Evolutionary conservation across 2,329 filamentous ascomycete species (phyloP), one percentile per base, ranked within the genome.

Genomic region (Aspergillus sp.): DNA sequence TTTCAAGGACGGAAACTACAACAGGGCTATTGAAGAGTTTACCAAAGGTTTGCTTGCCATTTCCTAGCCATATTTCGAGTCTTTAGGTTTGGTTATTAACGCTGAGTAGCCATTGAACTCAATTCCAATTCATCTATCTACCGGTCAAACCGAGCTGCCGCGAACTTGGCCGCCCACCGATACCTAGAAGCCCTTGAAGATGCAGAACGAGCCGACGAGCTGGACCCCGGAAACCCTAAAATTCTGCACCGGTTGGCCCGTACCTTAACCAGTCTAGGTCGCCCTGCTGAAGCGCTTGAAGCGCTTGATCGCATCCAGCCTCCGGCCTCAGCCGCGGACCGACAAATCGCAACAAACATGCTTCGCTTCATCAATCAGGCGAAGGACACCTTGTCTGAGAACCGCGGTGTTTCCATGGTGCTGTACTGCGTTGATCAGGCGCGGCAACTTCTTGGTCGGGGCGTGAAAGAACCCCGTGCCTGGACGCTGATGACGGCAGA

Each of bases 401-500:
- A 91, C 48, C 90, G 88, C 1, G 87, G 90, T 48, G 91, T 91
- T 45, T 96, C 92, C 23, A 95, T 98, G 93, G 91, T 90, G 15
- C 81, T 96, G 53, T 91, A 95, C 75, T 93, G 92, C 9, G 83
- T 99, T 41, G 93, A 98, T 67, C 89, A 95, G 77, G 95, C 95
- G 8, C 91, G 95, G 72, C 88, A 88, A 69, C 84, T 88, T 3
- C 83, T 99, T 4, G 93, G 91, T 11, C 68, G 80, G 11, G 84
- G 86, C n/a, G 91, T 91, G 21, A 82, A 84, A 67, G 90, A 88
- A 76, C 95, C 95, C 39, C 87, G 93, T 71, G 95, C 95, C 77
- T 99, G 95, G 95, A 90, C 90, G 71, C 80, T 98, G 61, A 88
- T 99, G 87, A 87, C 91, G 37, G 93, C 91, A 58, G 91, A 96